Evolutionary conservation across 2,329 filamentous ascomycete genomes (phyloP).

Genomic region (Penicillium sp.): DNA sequence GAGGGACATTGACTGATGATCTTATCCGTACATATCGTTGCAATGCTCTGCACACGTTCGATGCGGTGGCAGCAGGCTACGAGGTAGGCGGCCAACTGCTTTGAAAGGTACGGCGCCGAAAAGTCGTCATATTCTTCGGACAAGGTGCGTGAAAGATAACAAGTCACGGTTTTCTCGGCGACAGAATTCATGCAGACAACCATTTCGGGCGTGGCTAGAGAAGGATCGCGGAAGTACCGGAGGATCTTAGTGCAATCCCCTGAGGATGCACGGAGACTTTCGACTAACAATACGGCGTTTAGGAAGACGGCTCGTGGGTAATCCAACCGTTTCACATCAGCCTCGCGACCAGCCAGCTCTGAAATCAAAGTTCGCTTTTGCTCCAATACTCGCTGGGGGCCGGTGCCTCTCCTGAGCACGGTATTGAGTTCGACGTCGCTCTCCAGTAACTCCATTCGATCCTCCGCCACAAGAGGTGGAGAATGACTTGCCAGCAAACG

Average conservation of each 20-base stretch:
- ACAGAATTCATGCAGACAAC: constrained; percentile 64
- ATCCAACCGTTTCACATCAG: constrained; percentile 77
- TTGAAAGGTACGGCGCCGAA: constrained; percentile 86
- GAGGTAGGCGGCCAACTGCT: constrained; percentile 82
- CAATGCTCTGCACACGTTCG: constrained; percentile 83
- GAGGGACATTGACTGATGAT: constrained; percentile 86
- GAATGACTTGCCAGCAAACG: constrained; percentile 84
- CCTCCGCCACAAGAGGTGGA: constrained; percentile 81
- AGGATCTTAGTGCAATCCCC: constrained; percentile 89
- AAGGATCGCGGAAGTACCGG: constrained; percentile 92
- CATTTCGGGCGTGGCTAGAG: constrained; percentile 64
- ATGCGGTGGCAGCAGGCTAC: constrained; percentile 92
- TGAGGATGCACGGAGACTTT: constrained; percentile 79
- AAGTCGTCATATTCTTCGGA: constrained; percentile 72
- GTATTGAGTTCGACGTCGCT: constrained; percentile 97
- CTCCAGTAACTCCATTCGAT: constrained; percentile 84
- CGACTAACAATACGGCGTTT: constrained; percentile 85
- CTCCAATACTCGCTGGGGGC: constrained; percentile 66
- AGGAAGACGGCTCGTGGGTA: constrained; percentile 92
- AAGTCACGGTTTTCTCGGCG: constrained; percentile 69
- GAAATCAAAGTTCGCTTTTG: constrained; percentile 77
- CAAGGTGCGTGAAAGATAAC: constrained; percentile 75
- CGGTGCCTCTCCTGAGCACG: constrained; percentile 82
- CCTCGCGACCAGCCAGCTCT: constrained; percentile 72
- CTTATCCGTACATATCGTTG: constrained; percentile 77